Base-by-base conservation (phyloP, 116 monocot species). In the Zostera marina region DNA sequence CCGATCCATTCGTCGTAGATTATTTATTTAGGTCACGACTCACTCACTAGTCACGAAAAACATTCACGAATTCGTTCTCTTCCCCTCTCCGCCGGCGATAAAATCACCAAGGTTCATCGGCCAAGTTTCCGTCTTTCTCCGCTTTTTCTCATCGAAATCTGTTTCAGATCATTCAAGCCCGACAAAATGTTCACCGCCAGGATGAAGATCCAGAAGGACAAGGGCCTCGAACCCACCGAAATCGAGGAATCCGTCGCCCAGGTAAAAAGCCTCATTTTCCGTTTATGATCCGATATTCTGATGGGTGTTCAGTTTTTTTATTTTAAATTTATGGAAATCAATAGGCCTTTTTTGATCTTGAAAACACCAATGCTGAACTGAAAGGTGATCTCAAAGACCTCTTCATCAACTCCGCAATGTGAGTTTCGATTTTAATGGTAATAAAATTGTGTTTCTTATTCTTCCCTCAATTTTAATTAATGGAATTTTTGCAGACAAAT, bases 311-410 rank as follows among this genome's bases (percentile, higher is more conserved):
- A 46, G 32, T 25, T 67, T 26, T 24, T 7, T 24, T 46, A 38
- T 17, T 7, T 19, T 16, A 8, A 0, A 11, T 39, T 44, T 64
- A 11, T 66, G 32, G 32, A 70, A 1, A 38, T 26, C n/a, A 7
- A 11, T 32, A 92, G 92, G 72, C 81, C 4, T 58, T 94, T 17
- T 94, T 88, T 43, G 79, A 94, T 63, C 63, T 94, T 73, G 88
- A 88, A 69, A 94, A 81, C 56, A 70, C 71, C 25, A 88, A 81
- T 48, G 64, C 63, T 25, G 88, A 94, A 60, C 66, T 94, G 25
- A 94, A 84, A 73, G 84, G 84, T 51, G 88, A 94, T 16, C 55
- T 94, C 57, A 88, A 88, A 52, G 93, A 94, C 68, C 76, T 94
- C 23, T 88, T 61, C 71, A 94, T 94, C 32, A 88, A 82, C 58